Conservation (phyloP, 2,329 filamentous ascomycete genomes). For the Calonectria crousiana region DNA sequence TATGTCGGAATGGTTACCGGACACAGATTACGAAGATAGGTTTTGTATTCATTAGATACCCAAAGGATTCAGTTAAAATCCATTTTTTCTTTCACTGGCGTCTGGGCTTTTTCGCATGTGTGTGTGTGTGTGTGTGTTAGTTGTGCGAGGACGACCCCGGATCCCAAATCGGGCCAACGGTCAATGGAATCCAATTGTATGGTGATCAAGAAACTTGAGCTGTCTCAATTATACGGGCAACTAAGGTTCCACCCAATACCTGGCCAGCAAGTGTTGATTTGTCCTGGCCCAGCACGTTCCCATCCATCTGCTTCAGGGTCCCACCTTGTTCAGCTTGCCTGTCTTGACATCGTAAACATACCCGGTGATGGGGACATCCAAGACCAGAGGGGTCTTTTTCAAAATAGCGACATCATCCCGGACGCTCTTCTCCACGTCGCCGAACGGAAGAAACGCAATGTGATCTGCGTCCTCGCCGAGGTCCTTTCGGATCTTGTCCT, state of each 20-base stretch:
- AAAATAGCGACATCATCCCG: constrained; percentile 74
- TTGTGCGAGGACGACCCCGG: neutral
- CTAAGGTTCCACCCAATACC: neutral
- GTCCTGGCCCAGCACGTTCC: neutral
- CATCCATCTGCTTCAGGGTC: neutral
- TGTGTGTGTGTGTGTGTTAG: too few species aligned
- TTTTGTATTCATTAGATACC: neutral
- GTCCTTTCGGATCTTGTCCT: constrained; percentile 68
- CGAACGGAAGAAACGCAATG: constrained; percentile 76
- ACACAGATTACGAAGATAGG: constrained; percentile 37
- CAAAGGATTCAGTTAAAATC: neutral
- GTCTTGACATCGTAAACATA: constrained; percentile 85
- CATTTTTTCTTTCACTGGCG: neutral
- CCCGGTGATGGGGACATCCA: constrained; percentile 74
- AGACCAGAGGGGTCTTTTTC: constrained; percentile 69
- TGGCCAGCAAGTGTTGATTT: too few species aligned
- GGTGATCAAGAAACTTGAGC: neutral
- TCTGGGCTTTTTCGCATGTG: neutral
- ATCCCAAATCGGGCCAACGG: neutral
- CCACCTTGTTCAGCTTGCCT: constrained; percentile 62
- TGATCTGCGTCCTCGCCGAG: constrained; percentile 63
- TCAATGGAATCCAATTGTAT: neutral
- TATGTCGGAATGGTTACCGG: constrained; percentile 41
- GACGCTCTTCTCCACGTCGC: constrained; percentile 73
- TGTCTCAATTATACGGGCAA: neutral